Base-by-base conservation (phyloP, 2,329 filamentous ascomycete genomes). In the Monilinia laxa region DNA sequence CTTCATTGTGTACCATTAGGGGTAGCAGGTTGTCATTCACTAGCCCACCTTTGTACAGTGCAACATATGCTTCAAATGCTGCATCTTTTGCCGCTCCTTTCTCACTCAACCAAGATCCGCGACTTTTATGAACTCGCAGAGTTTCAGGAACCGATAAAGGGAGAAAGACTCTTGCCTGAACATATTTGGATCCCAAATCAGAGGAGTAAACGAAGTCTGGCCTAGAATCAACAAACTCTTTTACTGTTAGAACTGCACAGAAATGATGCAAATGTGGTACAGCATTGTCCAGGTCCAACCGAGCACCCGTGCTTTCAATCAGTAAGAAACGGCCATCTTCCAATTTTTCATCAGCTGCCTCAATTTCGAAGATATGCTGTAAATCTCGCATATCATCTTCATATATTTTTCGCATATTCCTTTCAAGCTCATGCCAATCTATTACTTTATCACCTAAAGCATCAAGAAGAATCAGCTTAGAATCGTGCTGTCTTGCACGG, bases 231-330 rank as follows among this genome's bases (percentile, higher is more conserved):
- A 88, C 81, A 73, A 87, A 91, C 35, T 85, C 83, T 0, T 80
- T 80, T 0, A 79, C 42, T 10, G 73, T 71, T 0, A 93, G 76
- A 0, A 83, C 82, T 0, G 81, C 80, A 76, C 93, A 97, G 72
- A 97, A 96, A 76, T 96, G 92, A 57, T 90, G 82, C 1, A 98
- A 82, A 76, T 95, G 92, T n/a, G 82, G 78, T 58, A 89, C 85
- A 0, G 92, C 90, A 70, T 90, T 90, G 49, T 91, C 85, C 1
- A 92, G 81, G 14, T 90, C 90, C 18, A 97, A 79, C 16, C 86
- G n/a, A 35, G 77, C 88, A 87, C 92, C 80, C 2, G 82, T 84
- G 4, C 75, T 76, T 16, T 77, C 70, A 4, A 86, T 77, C 20
- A 71, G 72, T 65, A 84, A 80, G 18, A 72, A 69, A 28, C 78